Base-by-base conservation (phyloP, 2,329 filamentous ascomycete species). In the Whalleya microplaca region DNA sequence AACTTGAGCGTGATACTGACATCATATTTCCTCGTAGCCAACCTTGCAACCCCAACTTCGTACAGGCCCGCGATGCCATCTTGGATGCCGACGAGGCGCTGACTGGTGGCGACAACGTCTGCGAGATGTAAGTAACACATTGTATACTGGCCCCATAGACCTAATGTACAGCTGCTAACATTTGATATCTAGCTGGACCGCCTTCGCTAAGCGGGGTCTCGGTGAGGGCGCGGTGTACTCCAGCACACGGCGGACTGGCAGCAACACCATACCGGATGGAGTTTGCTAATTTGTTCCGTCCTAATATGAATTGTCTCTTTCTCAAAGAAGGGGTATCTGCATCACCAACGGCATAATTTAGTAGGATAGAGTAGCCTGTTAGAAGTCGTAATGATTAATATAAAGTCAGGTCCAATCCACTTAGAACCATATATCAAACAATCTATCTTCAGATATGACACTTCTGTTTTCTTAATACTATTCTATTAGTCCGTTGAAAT, bases 141-240 rank as follows among this genome's bases (percentile, higher is more conserved):
- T 32, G 23, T 9, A 27, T 27, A 27, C 6, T 10, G 40, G 7
- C 32, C 29, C 16, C 3, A 37, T 37, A 5, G 2, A 49, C 6
- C 44, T 19, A 14, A 18, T 37, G 9, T 20, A 27, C 14, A 2
- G 21, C 43, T 5, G 42, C 54, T 60, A 42, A 60, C 51, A 37
- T 19, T 41, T 2, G 5, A n/a, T 8, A 37, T 59, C 29, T 23
- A 62, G 60, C 63, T 82, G 80, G 80, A 77, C 63, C 3, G 79
- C 71, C 1, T 82, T 82, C 59, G 79, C 80, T 14, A 81, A 81
- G 73, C 69, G 80, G 18, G 80, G 80, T 3, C 68, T 82, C n/a
- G 80, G 80, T 48, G 18, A 65, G 32, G 66, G 66, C 46, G 73
- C 73, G 19, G 61, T 40, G 32, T 69, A 67, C 60, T 65, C 53